Percentiles rank a stretch among this genome's conserved stretches.
Evolutionary conservation across 1,139 yeast species (phyloP).

Genomic region (Pichiaceae sp.): DNA sequence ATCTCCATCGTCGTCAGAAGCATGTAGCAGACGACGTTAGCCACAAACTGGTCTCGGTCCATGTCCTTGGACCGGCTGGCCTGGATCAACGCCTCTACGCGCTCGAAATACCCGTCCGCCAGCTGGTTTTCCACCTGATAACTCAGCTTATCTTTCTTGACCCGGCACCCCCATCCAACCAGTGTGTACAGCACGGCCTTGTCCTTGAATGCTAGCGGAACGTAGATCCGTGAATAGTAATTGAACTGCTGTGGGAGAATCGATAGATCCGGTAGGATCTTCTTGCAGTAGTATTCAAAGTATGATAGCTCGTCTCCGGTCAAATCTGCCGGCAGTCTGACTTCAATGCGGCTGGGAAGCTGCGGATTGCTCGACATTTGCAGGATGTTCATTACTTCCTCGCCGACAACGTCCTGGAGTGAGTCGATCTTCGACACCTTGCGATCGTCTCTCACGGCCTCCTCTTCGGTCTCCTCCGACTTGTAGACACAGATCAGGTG

Average conservation of each 20-base stretch:
- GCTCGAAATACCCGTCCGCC: constrained; percentile 16
- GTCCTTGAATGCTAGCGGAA: constrained; percentile 28
- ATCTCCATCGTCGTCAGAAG: constrained; percentile 28
- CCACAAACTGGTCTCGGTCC: constrained; percentile 18
- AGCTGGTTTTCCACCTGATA: constrained; percentile 16
- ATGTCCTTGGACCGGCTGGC: constrained; percentile 6
- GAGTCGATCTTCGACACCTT: constrained; percentile 7
- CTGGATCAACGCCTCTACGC: constrained; percentile 9
- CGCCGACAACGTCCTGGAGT: constrained; percentile 10
- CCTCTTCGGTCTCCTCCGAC: not conserved
- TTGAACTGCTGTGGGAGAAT: constrained; percentile 27
- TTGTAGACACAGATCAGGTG: constrained; percentile 15
- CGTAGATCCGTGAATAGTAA: constrained; percentile 25
- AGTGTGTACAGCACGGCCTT: constrained; percentile 24
- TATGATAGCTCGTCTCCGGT: constrained; percentile 16
- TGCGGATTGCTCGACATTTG: constrained; percentile 4
- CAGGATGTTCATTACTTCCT: constrained; percentile 12
- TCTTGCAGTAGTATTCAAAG: constrained; percentile 26
- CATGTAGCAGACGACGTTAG: constrained; percentile 26
- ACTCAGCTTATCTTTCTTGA: constrained; percentile 13
- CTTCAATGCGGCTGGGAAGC: not conserved
- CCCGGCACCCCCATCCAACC: constrained; percentile 26
- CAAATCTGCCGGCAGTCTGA: constrained; percentile 14
- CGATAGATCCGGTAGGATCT: constrained; percentile 25
- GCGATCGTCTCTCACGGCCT: not conserved